Evolutionary conservation across 2,329 filamentous ascomycete species (phyloP).

Genomic region (Colletotrichum sp.): DNA sequence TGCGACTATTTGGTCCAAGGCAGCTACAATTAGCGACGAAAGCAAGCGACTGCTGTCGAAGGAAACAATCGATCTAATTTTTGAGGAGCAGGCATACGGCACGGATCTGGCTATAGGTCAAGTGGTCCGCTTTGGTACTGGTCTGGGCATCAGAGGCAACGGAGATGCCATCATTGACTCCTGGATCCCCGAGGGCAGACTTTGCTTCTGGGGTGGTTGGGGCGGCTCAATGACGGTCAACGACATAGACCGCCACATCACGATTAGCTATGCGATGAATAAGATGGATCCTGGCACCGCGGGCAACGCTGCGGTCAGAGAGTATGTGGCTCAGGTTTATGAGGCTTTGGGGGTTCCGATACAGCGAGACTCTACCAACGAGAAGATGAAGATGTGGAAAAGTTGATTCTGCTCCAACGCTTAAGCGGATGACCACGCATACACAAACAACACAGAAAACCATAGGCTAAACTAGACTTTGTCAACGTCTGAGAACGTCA

Average conservation of each 20-base stretch:
- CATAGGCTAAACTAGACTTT: neutral
- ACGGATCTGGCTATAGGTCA: constrained; percentile 40
- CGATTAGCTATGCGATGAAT: constrained; percentile 51
- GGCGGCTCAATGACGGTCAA: constrained; percentile 48
- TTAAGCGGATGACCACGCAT: too few relatives aligned
- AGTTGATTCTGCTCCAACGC: too few relatives aligned
- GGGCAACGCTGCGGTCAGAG: neutral
- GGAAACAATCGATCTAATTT: constrained; percentile 46
- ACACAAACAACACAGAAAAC: neutral
- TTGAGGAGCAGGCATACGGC: constrained; percentile 46
- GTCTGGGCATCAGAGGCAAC: constrained; percentile 38
- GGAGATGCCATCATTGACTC: constrained; percentile 25
- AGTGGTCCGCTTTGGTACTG: constrained; percentile 44
- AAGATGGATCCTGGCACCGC: constrained; percentile 34
- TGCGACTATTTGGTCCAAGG: constrained; percentile 40
- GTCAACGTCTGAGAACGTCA: constrained; percentile 16
- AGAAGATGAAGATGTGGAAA: neutral
- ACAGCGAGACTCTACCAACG: neutral
- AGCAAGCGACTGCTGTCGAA: constrained; percentile 39
- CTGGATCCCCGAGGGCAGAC: constrained; percentile 35
- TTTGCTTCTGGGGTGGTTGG: constrained; percentile 48
- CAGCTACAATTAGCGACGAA: constrained; percentile 24
- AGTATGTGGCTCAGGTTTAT: constrained; percentile 9
- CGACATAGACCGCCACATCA: constrained; percentile 45
- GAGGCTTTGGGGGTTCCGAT: constrained; percentile 1